Percentiles rank a stretch among this genome's conserved stretches.
Conservation (phyloP, 1,284 basidiomycete genomes). For the Schizophyllum commune region DNA sequence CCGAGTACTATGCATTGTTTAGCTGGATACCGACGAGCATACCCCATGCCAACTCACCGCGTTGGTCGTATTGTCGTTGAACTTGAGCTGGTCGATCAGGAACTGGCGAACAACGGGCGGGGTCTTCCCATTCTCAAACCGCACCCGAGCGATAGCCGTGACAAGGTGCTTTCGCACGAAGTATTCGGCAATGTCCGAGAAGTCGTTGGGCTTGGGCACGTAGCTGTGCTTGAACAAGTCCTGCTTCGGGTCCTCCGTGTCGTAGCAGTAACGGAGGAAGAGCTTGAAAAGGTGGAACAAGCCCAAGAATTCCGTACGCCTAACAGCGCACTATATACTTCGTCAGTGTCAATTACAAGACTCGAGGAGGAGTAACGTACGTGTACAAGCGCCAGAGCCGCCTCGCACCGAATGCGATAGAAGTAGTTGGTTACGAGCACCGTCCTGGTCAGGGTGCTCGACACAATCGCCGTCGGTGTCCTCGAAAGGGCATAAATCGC, state of each 20-base stretch:
- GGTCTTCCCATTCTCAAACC: constrained; percentile 82
- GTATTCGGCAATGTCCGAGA: constrained; percentile 87
- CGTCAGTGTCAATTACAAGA: neutral
- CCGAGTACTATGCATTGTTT: constrained; percentile 58
- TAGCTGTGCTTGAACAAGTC: constrained; percentile 81
- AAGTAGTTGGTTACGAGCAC: constrained; percentile 95
- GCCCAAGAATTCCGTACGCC: constrained; percentile 78
- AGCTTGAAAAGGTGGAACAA: constrained; percentile 96
- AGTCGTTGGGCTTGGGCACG: constrained; percentile 91
- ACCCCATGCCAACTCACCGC: constrained; percentile 42
- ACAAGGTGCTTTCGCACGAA: constrained; percentile 91
- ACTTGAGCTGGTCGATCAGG: constrained; percentile 83
- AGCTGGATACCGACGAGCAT: constrained; percentile 8
- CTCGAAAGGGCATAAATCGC: constrained; percentile 79
- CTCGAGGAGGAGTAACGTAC: constrained; percentile 40
- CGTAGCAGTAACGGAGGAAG: constrained; percentile 90
- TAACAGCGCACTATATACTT: constrained; percentile 67
- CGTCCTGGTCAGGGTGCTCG: constrained; percentile 88
- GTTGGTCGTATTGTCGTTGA: constrained; percentile 95
- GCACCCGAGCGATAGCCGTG: constrained; percentile 76
- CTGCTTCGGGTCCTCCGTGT: constrained; percentile 68
- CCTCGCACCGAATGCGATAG: constrained; percentile 95
- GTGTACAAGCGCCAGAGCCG: constrained; percentile 77
- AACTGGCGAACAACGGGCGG: constrained; percentile 87
- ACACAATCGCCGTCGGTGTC: constrained; percentile 83